A percentile compares a stretch with the other conserved stretches of the same genome.
phyloP scores from a whole-genome alignment of 2,329 filamentous ascomycete genomes.

The Venturia aucupariae region DNA sequence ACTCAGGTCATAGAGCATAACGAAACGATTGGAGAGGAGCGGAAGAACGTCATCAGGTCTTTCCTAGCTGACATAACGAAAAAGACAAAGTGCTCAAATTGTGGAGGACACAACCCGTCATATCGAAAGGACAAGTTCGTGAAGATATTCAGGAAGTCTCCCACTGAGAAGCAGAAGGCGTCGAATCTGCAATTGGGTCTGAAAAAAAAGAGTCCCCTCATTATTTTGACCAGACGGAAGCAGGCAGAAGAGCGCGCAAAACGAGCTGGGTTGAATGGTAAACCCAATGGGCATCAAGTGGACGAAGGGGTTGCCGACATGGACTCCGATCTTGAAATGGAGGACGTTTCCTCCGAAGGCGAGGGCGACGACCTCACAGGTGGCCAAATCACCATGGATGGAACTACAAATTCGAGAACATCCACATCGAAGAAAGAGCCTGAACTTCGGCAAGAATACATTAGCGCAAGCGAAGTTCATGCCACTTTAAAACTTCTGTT shows the following conservation, averaged over 20 bases:
- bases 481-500: conserved; percentile 73
- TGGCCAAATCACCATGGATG: background rate
- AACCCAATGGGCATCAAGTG: conserved; percentile 21
- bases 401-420: conserved; percentile 26
- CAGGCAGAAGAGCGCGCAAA: conserved; percentile 60
- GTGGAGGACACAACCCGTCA: conserved; percentile 62
- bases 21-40: conserved; percentile 69
- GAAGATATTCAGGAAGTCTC: conserved; percentile 83
- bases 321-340: conserved; percentile 8
- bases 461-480: conserved; percentile 75
- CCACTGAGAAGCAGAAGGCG: conserved; percentile 64
- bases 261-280: conserved; percentile 16
- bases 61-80: conserved; percentile 68
- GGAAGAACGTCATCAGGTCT: conserved; percentile 67
- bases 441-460: conserved; percentile 51
- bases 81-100: conserved; percentile 60
- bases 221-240: conserved; percentile 44
- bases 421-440: conserved; percentile 26
- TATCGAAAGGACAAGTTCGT: conserved; percentile 86
- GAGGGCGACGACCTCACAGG: conserved; percentile 10
- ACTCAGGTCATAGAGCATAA: conserved; percentile 54
- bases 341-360: background rate
- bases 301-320: conserved; percentile 67
- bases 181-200: conserved; percentile 65
- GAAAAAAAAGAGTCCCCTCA: conserved; percentile 60